Base-by-base conservation (phyloP, 2,329 filamentous ascomycete genomes). In the Fusarium tricinctum region DNA sequence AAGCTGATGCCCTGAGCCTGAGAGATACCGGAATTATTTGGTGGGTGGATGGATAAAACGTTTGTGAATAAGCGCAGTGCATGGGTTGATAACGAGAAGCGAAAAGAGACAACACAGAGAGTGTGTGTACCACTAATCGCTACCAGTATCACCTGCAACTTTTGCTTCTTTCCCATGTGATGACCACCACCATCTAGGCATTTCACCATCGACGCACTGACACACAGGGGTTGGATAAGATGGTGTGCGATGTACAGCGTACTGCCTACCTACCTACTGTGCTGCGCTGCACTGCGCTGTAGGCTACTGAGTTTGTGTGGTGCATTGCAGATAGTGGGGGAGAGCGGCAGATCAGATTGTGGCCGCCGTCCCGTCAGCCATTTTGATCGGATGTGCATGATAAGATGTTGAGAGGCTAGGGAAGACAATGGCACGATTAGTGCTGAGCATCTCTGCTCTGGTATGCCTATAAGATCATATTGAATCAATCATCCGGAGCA, bases 81-180 rank as follows among this genome's bases (percentile, higher is more conserved):
- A 50, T 35, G 45, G 35, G 28, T 52, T 40, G 39, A 53, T 52
- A 40, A 35, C 35, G 23, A 32, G 39, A 51, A 47, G 56, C 30
- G 49, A 58, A 43, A 53, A 69, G 63, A 59, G 56, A 66, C 30
- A 53, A 60, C 64, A 56, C 14, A 17, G 45, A 17, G 33, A 48
- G 51, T 66, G 61, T 45, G 26, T 30, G 48, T 58, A 46, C 44
- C 46, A 61, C 38, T 49, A 39, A 42, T 57, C 45, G 43, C 23
- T 40, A 33, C 52, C 40, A 28, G 28, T 22, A 64, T 69, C 66
- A 69, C 57, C 66, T 69, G 61, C 28, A 28, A 51, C 28, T 40
- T 69, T 56, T 55, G 40, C 22, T 69, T 46, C 30, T 58, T 49
- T 57, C 32, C 61, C 66, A 69, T 69, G 62, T 69, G 58, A 69